Evolutionary conservation across 768 basidiomycete genomes (phyloP).

Genomic region (Suillus alpinus): DNA sequence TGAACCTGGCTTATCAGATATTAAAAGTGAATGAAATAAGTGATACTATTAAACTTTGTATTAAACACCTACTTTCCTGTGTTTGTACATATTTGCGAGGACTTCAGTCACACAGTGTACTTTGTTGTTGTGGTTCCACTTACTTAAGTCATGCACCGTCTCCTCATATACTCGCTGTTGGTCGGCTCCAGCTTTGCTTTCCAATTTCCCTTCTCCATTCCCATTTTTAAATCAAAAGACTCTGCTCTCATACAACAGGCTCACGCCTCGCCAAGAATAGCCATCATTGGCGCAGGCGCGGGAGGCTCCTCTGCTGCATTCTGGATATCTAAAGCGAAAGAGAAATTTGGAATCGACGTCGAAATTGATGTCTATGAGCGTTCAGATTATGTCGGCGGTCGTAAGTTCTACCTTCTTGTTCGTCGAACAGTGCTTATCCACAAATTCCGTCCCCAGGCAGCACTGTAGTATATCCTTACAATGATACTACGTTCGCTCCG

Average conservation of each 20-base stretch:
- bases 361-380: constrained; percentile 86
- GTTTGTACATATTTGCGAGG: background rate
- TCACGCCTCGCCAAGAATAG: constrained; percentile 52
- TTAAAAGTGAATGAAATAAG: background rate
- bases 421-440: constrained; percentile 4
- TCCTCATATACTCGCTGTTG: constrained; percentile 21
- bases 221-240: constrained; percentile 46
- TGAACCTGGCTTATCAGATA: no score
- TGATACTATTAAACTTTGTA: background rate
- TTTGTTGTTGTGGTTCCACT: background rate
- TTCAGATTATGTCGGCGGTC: constrained; percentile 73
- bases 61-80: background rate
- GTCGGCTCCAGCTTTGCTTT: constrained; percentile 27
- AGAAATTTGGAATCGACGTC: constrained; percentile 64
- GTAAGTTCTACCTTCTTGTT: constrained; percentile 47
- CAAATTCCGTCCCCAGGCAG: constrained; percentile 50
- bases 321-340: constrained; percentile 78
- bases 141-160: constrained; percentile 2
- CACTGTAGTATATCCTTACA: constrained; percentile 73
- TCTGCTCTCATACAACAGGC: constrained; percentile 16
- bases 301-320: constrained; percentile 81
- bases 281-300: constrained; percentile 90
- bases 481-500: constrained; percentile 51
- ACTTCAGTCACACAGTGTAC: background rate
- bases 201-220: constrained; percentile 54